phyloP scores from a whole-genome alignment of 2,329 filamentous ascomycete genomes.

The Chaetothyriales sp. region DNA sequence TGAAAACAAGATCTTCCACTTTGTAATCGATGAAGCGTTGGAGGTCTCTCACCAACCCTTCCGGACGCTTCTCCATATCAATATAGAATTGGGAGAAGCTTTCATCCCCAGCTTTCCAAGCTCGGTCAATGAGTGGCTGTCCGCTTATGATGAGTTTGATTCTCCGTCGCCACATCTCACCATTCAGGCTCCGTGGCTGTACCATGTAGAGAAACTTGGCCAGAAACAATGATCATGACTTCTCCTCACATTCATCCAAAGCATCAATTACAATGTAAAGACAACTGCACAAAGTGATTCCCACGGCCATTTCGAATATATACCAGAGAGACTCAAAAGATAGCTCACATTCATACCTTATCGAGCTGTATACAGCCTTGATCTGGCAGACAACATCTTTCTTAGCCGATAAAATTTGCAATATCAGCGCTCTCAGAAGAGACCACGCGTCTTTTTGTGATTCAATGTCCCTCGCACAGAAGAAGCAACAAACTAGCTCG shows the following conservation, averaged over 20 bases:
- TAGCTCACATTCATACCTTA: constrained; percentile 2
- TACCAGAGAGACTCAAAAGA: constrained; percentile 8
- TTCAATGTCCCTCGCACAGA: constrained; percentile 7
- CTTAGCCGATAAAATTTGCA: constrained; percentile 4
- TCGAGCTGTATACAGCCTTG: constrained; percentile 3
- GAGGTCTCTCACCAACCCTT: constrained; percentile 5
- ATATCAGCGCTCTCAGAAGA: constrained; percentile 3
- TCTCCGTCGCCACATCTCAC: constrained; percentile 1
- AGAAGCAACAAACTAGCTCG: constrained; percentile 6
- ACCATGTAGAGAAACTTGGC: constrained; percentile 3
- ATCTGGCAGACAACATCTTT: constrained; percentile 7
- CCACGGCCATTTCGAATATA: constrained; percentile 4
- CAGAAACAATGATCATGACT: constrained; percentile 3
- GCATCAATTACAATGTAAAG: constrained; percentile 9
- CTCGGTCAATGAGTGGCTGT: constrained; percentile 5
- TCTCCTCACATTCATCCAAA: constrained; percentile 10
- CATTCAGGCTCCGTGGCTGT: neutral
- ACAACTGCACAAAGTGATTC: constrained; percentile 1
- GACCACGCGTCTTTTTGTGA: constrained; percentile 4
- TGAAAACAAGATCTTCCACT: constrained; percentile 6
- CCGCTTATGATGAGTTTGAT: constrained; percentile 9
- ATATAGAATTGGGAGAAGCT: constrained; percentile 4
- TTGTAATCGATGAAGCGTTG: constrained; percentile 7
- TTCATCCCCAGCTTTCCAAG: constrained; percentile 1
- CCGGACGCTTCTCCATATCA: constrained; percentile 5